Evolutionary conservation across 2,329 filamentous ascomycete genomes (phyloP).

Genomic region (Emmonsiellopsis sp.): DNA sequence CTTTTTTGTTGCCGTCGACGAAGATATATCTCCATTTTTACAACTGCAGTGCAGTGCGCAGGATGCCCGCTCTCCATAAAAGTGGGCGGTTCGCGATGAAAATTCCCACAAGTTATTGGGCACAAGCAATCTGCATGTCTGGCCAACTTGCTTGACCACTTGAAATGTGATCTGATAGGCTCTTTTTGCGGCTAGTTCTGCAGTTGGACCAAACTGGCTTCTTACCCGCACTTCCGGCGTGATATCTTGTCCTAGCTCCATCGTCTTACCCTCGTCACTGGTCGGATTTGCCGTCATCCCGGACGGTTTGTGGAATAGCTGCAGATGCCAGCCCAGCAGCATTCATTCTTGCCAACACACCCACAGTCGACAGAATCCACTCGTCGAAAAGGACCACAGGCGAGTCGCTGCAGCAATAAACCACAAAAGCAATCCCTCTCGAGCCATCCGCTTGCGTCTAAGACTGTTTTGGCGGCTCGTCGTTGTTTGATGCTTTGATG

Average conservation of each 20-base stretch:
- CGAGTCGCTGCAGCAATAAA: background rate
- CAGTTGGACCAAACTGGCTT: background rate
- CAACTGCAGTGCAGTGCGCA: too few relatives aligned
- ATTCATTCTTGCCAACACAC: constrained; percentile 1
- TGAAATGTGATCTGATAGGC: background rate
- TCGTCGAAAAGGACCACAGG: background rate
- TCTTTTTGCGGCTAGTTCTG: background rate
- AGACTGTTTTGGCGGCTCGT: too few relatives aligned
- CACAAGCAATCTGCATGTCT: background rate
- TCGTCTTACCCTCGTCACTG: background rate
- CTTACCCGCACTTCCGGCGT: constrained; percentile 2
- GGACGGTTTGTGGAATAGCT: background rate
- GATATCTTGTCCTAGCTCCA: background rate
- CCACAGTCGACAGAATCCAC: background rate
- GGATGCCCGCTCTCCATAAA: background rate
- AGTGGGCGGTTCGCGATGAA: too few relatives aligned
- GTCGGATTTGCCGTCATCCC: constrained; percentile 1
- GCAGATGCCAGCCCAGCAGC: background rate
- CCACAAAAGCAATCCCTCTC: too few relatives aligned
- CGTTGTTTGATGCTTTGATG: too few relatives aligned
- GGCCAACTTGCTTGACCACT: background rate
- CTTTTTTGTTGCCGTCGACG: too few relatives aligned
- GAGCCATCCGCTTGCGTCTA: too few relatives aligned
- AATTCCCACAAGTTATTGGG: background rate
- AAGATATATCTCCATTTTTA: too few relatives aligned